Base-by-base conservation (phyloP, 805 yeast species). In the Cyberlindnera saturnus region DNA sequence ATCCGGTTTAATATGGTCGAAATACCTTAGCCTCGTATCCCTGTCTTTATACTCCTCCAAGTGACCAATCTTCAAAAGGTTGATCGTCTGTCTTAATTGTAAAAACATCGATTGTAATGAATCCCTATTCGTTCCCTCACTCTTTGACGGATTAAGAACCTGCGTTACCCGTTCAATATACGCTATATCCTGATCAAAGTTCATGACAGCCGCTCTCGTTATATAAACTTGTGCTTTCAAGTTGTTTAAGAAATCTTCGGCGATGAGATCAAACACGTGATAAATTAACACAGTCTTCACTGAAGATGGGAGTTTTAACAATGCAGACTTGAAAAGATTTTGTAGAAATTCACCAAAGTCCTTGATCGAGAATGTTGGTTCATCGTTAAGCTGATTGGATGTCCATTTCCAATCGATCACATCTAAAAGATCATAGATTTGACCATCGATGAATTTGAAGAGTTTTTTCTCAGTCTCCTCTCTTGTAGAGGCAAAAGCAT, bases 321-420 rank as follows among this genome's bases (percentile, higher is more conserved):
- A 77, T 14, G 95, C 88, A 1, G 95, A 82, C 41, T 82, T 79
- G 59, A 91, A 88, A 73, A 90, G 76, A 63, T 87, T 86, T 50
- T 85, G 86, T 57, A 91, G 71, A 62, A 82, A 93, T 44, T 82
- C 77, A 15, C 95, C 90, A 70, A 90, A 79, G 63, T 91, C 98
- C 39, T 79, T 77, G 44, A 91, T 77, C 40, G 82, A 82, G 52
- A 73, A 73, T 51, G 85, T 82, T 14, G 96, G 93, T 43, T 81
- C 85, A 1, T 55, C 61, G 49, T 77, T 75, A 11, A 69, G 53
- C 9, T 53, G 57, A 4, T 63, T 67, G 0, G 90, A 74, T 16
- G 67, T 63, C 96, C 97, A 91, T 57, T 89, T 86, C 64, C 86
- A 86, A 49, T 86, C 95, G 20, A 87, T 84, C 66, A 86, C 77